Conservation (phyloP, 208 protist genomes). For the Leishmania tropica region DNA sequence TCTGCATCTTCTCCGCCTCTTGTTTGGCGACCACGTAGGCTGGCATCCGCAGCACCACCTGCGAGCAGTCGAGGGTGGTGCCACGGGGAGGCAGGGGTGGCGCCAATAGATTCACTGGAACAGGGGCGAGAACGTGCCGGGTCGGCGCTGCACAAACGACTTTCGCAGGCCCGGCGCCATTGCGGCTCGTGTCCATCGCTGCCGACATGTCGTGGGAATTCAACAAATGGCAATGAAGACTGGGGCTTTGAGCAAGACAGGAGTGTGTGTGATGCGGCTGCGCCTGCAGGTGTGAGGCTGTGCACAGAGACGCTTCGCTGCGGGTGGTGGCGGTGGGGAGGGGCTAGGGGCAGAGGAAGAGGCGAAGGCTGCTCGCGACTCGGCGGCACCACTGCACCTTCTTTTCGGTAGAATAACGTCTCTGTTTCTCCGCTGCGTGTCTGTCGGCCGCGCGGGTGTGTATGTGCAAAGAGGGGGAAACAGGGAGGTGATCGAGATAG, state of each 20-base stretch:
- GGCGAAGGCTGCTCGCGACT: background rate
- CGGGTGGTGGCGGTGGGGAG: background rate
- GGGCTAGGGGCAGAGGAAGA: background rate
- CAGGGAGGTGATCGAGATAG: background rate
- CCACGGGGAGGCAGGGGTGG: constrained; percentile 5
- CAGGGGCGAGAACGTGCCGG: constrained; percentile 10
- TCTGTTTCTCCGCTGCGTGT: background rate
- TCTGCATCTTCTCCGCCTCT: constrained; percentile 7
- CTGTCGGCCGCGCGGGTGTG: background rate
- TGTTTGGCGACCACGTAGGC: constrained; percentile 22
- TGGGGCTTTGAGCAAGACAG: too few species aligned
- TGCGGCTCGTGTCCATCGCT: background rate
- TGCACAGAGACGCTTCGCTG: too few species aligned
- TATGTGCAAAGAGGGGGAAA: background rate
- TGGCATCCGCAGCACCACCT: constrained; percentile 20
- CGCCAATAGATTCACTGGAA: constrained; percentile 14
- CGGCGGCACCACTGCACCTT: background rate
- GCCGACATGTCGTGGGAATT: background rate
- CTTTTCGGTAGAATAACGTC: background rate
- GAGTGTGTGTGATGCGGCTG: background rate
- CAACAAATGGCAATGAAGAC: background rate
- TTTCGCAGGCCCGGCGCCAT: background rate
- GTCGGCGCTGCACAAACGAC: background rate
- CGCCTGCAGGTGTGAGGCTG: background rate
- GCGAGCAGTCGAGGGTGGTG: constrained; percentile 28